Base-by-base conservation (phyloP, 1,139 yeast genomes). In the Nematodospora anomalae region DNA sequence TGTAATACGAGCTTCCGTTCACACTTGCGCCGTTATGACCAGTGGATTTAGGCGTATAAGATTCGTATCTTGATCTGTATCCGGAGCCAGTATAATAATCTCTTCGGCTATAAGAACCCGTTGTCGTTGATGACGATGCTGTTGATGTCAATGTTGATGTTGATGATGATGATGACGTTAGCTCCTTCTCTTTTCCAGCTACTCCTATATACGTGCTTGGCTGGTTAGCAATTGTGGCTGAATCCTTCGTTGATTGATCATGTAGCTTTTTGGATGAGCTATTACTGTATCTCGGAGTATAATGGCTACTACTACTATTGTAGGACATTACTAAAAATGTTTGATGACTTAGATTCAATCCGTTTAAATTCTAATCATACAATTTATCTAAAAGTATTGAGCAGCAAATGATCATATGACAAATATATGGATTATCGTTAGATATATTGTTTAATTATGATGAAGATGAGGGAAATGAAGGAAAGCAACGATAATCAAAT, bases 81-180 rank as follows among this genome's bases (percentile, higher is more conserved):
- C 43, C 41, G 18, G 38, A 38, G 22, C 30, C 26, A 10, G 52
- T 47, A 30, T 47, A 47, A 24, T 40, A 43, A 30, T 46, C 52
- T 27, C 51, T 32, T 32, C 47, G 35, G n/a, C 32, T 33, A 32
- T 37, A 33, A 30, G 31, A 30, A 22, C 14, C 23, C 10, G 29
- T 4, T 15, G 29, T 14, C 2, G 26, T 25, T 22, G 34, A 27
- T 25, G 40, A 26, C 10, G 32, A 16, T 11, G 37, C 13, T n/a
- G 36, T 18, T 7, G 31, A 18, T n/a, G n/a, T n/a, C n/a, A n/a
- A n/a, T n/a, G n/a, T n/a, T 7, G 39, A 20, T 16, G 25, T 8
- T 7, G 29, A 14, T 12, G 29, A 16, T 10, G 37, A 26, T 24
- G 37, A 16, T 12, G 26, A 20, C 6, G 26, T 4, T 8, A 31